Evolutionary conservation across 2,329 filamentous ascomycete species (phyloP).

Genomic region (Myriosclerotinia curreyana): DNA sequence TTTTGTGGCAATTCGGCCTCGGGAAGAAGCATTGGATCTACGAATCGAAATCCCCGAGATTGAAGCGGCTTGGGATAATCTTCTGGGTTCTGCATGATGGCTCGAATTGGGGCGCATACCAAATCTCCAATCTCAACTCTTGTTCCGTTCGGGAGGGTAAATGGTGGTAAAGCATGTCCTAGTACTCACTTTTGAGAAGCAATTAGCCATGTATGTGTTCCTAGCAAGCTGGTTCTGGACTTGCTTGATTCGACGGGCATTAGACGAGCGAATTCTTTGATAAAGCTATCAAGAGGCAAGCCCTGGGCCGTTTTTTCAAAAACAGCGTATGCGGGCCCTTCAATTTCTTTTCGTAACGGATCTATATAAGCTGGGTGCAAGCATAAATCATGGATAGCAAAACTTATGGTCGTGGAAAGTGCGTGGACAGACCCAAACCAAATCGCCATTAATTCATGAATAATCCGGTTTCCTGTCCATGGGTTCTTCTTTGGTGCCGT

Average conservation of each 20-base stretch:
- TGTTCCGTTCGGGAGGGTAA: slow-evolving; percentile 18
- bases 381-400: slow-evolving; percentile 34
- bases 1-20: too few relatives aligned
- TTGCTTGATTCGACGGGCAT: slow-evolving; percentile 22
- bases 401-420: slow-evolving; percentile 29
- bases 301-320: slow-evolving; percentile 32
- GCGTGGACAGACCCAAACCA: slow-evolving; percentile 24
- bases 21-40: too few relatives aligned
- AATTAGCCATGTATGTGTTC: neutral
- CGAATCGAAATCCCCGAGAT: slow-evolving; percentile 18
- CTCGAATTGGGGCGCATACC: slow-evolving; percentile 8
- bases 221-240: neutral
- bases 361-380: slow-evolving; percentile 25
- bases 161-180: slow-evolving; percentile 17
- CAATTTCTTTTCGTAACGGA: slow-evolving; percentile 35
- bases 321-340: slow-evolving; percentile 1
- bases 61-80: slow-evolving; percentile 2
- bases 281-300: slow-evolving; percentile 35
- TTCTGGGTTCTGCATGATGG: slow-evolving; percentile 9
- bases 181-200: slow-evolving; percentile 7
- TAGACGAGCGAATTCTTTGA: slow-evolving; percentile 39
- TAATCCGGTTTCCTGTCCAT: slow-evolving; percentile 21
- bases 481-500: slow-evolving; percentile 13
- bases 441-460: slow-evolving; percentile 25
- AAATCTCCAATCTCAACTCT: slow-evolving; percentile 15